Conservation (phyloP, 2,329 filamentous ascomycete genomes). For the Trichophyton schoenleinii region DNA sequence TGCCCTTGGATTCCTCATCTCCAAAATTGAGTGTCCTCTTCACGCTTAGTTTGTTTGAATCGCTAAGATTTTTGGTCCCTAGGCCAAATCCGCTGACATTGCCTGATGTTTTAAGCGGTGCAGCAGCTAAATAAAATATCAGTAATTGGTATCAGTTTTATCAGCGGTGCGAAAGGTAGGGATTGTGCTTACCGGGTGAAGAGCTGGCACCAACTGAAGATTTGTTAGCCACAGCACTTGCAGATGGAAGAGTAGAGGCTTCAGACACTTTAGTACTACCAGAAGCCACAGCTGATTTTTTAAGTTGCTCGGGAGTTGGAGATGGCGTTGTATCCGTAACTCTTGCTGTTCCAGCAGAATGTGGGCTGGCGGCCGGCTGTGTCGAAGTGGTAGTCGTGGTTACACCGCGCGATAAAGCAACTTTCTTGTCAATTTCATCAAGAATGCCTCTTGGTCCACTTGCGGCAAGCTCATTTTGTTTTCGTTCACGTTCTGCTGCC, state of each 20-base stretch:
- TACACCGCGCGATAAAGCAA: constrained; percentile 25
- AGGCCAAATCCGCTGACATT: constrained; percentile 81
- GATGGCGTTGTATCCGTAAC: constrained; percentile 59
- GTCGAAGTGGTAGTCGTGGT: constrained; percentile 18
- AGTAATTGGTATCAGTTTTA: not conserved
- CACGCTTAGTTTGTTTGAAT: constrained; percentile 52
- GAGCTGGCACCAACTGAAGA: constrained; percentile 30
- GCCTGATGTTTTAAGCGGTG: constrained; percentile 52
- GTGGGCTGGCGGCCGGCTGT: constrained; percentile 60
- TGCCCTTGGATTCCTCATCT: constrained; percentile 73
- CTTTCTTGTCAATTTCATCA: constrained; percentile 62
- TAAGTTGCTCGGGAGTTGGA: constrained; percentile 42
- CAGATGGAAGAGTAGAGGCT: constrained; percentile 24
- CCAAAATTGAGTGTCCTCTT: constrained; percentile 73
- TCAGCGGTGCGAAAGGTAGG: not conserved
- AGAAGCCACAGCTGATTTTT: constrained; percentile 43
- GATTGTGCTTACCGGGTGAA: constrained; percentile 26
- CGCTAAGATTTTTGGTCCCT: constrained; percentile 50
- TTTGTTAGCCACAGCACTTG: constrained; percentile 34
- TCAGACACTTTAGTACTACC: constrained; percentile 34
- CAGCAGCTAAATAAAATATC: constrained; percentile 23
- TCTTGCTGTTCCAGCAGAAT: constrained; percentile 75
- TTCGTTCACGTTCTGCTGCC: constrained; percentile 57
- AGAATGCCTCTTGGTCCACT: constrained; percentile 54
- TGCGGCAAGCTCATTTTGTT: constrained; percentile 53